Conservation (phyloP, 2,329 filamentous ascomycete species). For the Ophiostoma fasciatum region DNA sequence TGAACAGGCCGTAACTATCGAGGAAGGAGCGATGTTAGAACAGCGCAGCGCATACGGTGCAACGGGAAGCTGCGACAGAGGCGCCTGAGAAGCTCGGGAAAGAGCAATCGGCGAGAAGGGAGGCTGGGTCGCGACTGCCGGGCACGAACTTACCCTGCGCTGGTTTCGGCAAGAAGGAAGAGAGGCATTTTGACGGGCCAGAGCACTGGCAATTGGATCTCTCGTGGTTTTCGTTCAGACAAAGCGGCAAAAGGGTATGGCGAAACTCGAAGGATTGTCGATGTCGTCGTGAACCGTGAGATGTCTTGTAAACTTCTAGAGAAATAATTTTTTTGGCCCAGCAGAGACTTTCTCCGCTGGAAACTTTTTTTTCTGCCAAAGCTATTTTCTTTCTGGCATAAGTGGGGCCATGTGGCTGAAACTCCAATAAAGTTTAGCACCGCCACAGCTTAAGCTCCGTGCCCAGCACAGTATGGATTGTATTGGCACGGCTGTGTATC, state of each 20-base stretch:
- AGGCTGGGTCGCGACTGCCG: background rate
- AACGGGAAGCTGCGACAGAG: too few relatives aligned
- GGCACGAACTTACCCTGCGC: constrained; percentile 49
- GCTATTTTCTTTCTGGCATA: constrained; percentile 9
- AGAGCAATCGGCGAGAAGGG: background rate
- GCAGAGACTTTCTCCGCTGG: constrained; percentile 5
- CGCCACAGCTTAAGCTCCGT: constrained; percentile 1
- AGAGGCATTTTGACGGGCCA: constrained; percentile 52
- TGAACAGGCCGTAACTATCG: constrained; percentile 86
- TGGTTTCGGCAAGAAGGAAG: constrained; percentile 88
- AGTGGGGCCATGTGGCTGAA: constrained; percentile 9
- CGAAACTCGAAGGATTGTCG: too few relatives aligned
- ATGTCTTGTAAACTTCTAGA: too few relatives aligned
- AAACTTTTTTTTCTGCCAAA: constrained; percentile 14
- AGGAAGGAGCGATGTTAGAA: constrained; percentile 18
- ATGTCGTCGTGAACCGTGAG: too few relatives aligned
- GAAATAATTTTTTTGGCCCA: constrained; percentile 12
- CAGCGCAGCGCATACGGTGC: too few relatives aligned
- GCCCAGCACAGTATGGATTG: background rate
- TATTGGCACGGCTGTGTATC: background rate
- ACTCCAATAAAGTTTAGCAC: background rate
- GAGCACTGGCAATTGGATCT: too few relatives aligned
- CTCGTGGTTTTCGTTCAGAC: background rate
- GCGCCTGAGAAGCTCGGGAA: too few relatives aligned
- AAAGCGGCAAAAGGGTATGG: too few relatives aligned